Evolutionary conservation across 2,329 filamentous ascomycete species (phyloP).

Genomic region (Tolypocladium tropicale): DNA sequence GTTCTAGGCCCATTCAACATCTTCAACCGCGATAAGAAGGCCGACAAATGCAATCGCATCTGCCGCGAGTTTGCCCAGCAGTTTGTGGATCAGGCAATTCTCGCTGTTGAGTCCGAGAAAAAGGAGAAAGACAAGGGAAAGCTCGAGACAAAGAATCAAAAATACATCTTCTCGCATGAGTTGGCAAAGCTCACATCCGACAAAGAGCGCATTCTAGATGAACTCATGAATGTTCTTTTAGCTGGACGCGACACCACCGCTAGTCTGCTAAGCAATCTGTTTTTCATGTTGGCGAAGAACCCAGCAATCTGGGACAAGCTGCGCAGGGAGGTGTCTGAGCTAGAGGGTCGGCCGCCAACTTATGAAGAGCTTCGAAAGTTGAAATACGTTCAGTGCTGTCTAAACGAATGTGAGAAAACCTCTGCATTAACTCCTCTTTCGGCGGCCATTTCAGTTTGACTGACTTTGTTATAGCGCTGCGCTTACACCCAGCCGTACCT

Average conservation of each 20-base stretch:
- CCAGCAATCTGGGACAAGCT: slow-evolving; percentile 29
- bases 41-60: slow-evolving; percentile 1
- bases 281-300: slow-evolving; percentile 22
- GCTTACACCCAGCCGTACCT: slow-evolving; percentile 36
- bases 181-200: slow-evolving; percentile 6
- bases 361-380: slow-evolving; percentile 10
- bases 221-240: slow-evolving; percentile 21
- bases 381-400: slow-evolving; percentile 10
- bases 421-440: neutral
- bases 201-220: slow-evolving; percentile 6
- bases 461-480: slow-evolving; percentile 22
- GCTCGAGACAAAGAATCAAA: neutral
- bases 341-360: slow-evolving; percentile 9
- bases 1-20: slow-evolving; percentile 8
- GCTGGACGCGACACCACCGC: slow-evolving; percentile 29
- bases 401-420: slow-evolving; percentile 11
- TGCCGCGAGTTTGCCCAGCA: slow-evolving; percentile 4
- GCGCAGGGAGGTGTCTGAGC: slow-evolving; percentile 20
- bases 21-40: slow-evolving; percentile 8
- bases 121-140: neutral
- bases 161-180: slow-evolving; percentile 15
- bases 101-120: slow-evolving; percentile 2
- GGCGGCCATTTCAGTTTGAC: too few species aligned
- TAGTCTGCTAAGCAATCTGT: slow-evolving; percentile 18
- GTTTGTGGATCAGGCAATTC: slow-evolving; percentile 6